phyloP scores from a whole-genome alignment of 192 early-diverging fungal species.

The Umbelopsis isabellina region DNA sequence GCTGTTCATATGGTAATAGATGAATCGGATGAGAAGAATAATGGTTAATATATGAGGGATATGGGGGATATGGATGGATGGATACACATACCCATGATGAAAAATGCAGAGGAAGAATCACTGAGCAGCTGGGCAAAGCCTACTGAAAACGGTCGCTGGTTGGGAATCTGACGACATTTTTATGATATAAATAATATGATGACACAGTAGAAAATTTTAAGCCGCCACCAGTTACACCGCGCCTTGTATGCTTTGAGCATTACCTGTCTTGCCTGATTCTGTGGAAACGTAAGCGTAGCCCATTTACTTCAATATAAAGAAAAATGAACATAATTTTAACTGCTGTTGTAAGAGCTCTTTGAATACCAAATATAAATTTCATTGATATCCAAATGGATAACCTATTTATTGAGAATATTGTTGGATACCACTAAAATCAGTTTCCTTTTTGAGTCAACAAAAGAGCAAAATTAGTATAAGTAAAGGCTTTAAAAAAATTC shows the following conservation, averaged over 20 bases:
- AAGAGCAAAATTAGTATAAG: background rate
- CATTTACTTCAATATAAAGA: no score
- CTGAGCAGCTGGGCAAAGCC: background rate
- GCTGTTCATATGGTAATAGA: constrained; percentile 37
- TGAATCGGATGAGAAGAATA: constrained; percentile 15
- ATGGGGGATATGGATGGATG: background rate
- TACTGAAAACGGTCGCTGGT: background rate
- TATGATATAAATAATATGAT: background rate
- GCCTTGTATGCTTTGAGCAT: no score
- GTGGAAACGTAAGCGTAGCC: no score
- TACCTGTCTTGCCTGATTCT: no score
- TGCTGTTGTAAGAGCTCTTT: background rate
- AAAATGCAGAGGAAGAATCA: constrained; percentile 27
- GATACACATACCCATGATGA: constrained; percentile 34
- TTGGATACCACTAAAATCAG: background rate
- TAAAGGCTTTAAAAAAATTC: background rate
- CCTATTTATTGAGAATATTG: no score
- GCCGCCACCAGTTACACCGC: background rate
- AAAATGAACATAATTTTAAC: background rate
- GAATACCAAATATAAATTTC: background rate
- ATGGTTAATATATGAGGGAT: background rate
- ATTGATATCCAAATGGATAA: no score
- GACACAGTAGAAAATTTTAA: background rate
- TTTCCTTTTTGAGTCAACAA: constrained; percentile 3
- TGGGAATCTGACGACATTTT: background rate